These are phyloP conservation scores for Phycomyces blakesleeanus DNA, from an alignment of 192 early-diverging fungal genomes.

Conservation along the genomic window DNA sequence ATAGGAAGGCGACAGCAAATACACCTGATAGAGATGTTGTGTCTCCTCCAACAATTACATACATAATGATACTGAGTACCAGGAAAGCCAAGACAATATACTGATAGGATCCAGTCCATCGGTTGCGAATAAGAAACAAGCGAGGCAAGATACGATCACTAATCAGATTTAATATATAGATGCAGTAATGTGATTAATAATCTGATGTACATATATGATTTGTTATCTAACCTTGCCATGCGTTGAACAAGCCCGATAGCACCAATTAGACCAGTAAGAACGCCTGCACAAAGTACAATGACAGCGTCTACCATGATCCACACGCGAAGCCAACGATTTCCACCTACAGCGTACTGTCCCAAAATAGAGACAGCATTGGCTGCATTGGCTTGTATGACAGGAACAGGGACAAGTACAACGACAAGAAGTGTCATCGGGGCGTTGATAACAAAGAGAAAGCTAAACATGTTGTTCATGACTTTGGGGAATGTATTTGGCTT, in stretches of 20 bases:
- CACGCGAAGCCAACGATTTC: constrained; percentile 34
- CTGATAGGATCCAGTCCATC: constrained; percentile 42
- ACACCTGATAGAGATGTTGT: constrained; percentile 46
- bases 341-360: constrained; percentile 33
- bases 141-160: constrained; percentile 47
- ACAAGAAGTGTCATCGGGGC: constrained; percentile 46
- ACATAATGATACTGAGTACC: constrained; percentile 45
- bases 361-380: constrained; percentile 42
- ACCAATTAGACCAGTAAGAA: constrained; percentile 53
- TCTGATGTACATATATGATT: neutral
- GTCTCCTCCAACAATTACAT: constrained; percentile 38
- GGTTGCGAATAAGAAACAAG: constrained; percentile 43
- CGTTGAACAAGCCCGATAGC: constrained; percentile 45
- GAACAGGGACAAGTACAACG: constrained; percentile 44
- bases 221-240: constrained; percentile 35
- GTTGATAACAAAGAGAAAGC: constrained; percentile 39
- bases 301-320: constrained; percentile 51
- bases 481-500: constrained; percentile 54
- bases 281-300: constrained; percentile 58
- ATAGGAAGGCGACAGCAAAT: constrained; percentile 51
- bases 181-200: neutral
- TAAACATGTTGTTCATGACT: constrained; percentile 54
- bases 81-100: constrained; percentile 50
- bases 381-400: constrained; percentile 33
- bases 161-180: neutral